Evolutionary conservation across 495 filamentous ascomycete genomes (phyloP).

Genomic region (Podospora pseudocomata): DNA sequence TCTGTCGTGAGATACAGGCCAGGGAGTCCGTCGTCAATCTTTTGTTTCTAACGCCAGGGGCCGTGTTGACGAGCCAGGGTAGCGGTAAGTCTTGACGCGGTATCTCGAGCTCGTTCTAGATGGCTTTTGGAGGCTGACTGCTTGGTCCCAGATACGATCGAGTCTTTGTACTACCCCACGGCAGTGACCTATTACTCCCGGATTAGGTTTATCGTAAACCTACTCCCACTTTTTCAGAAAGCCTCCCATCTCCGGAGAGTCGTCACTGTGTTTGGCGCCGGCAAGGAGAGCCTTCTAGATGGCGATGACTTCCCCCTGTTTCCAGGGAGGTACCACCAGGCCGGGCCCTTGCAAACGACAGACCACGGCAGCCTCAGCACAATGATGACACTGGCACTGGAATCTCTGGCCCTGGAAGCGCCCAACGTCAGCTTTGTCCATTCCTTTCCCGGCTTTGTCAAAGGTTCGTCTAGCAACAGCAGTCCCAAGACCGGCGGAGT

Average conservation of each 20-base stretch:
- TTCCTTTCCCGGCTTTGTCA: constrained; percentile 53
- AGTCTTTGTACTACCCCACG: constrained; percentile 53
- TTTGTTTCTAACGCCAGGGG: constrained; percentile 55
- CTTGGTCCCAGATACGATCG: constrained; percentile 47
- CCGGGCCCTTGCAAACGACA: background rate
- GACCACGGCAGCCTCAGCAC: constrained; percentile 31
- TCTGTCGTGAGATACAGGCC: constrained; percentile 53
- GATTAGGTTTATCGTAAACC: constrained; percentile 58
- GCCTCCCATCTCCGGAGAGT: constrained; percentile 53
- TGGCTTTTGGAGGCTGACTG: background rate
- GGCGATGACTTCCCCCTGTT: constrained; percentile 42
- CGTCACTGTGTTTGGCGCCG: constrained; percentile 51
- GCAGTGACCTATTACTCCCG: constrained; percentile 60
- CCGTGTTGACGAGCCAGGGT: constrained; percentile 31
- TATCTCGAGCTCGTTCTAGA: background rate
- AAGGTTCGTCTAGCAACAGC: constrained; percentile 27
- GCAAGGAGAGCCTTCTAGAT: constrained; percentile 52
- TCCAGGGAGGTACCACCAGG: background rate
- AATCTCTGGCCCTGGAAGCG: constrained; percentile 43
- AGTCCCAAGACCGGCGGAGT: constrained; percentile 9
- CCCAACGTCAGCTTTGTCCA: constrained; percentile 58
- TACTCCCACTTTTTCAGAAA: constrained; percentile 55
- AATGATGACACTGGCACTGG: constrained; percentile 51
- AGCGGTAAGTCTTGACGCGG: background rate
- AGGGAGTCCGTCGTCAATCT: constrained; percentile 57